Conservation (phyloP, 371 early-diverging fungal species). For the Lichtheimia ramosa region DNA sequence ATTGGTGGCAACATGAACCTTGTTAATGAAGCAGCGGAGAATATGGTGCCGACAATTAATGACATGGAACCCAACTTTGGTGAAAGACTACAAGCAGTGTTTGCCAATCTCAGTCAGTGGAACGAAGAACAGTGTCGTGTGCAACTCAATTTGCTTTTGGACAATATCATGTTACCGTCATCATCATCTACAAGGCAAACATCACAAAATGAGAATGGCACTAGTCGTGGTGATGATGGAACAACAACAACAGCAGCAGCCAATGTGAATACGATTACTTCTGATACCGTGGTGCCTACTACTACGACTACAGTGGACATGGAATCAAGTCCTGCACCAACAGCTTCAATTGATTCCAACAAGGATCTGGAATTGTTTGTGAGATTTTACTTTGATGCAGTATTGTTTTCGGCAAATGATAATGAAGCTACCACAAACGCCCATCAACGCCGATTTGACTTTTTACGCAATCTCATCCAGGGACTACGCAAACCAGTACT, state of each 20-base stretch:
- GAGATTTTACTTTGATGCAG: constrained; percentile 54
- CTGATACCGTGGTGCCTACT: background rate
- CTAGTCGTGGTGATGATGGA: constrained; percentile 17
- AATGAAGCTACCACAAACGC: constrained; percentile 22
- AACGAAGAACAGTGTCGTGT: constrained; percentile 63
- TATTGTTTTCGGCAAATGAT: constrained; percentile 43
- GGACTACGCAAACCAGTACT: constrained; percentile 41
- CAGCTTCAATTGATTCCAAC: constrained; percentile 9
- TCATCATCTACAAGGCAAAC: background rate
- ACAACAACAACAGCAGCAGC: constrained; percentile 4
- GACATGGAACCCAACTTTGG: constrained; percentile 36
- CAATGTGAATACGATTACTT: background rate
- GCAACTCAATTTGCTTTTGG: constrained; percentile 56
- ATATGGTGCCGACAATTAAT: constrained; percentile 11
- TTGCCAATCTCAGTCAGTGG: constrained; percentile 59
- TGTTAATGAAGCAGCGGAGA: constrained; percentile 8
- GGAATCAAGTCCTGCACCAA: constrained; percentile 17
- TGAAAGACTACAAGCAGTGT: constrained; percentile 48
- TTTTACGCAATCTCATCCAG: constrained; percentile 41
- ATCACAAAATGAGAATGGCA: background rate
- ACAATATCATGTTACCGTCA: constrained; percentile 40
- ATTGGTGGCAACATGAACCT: constrained; percentile 31
- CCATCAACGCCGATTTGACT: constrained; percentile 38
- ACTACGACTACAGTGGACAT: constrained; percentile 8
- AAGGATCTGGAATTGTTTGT: constrained; percentile 54